These are phyloP conservation scores for Oxytropis ochrocephala DNA, from an alignment of 306 rosid species.

Conservation along the genomic window DNA sequence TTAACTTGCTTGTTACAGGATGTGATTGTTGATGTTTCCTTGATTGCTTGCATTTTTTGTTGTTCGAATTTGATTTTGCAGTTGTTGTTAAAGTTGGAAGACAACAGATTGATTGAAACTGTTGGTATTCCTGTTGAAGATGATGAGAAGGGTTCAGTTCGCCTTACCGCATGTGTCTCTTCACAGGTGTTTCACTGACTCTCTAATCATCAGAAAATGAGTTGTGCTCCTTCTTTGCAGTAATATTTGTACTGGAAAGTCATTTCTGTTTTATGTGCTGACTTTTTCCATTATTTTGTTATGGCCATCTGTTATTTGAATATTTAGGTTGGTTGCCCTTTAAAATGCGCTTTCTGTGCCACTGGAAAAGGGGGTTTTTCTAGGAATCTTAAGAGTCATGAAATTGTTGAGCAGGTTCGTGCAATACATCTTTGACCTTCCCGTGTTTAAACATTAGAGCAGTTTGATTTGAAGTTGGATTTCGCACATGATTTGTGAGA, in stretches of 20 bases:
- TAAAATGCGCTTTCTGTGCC: conserved; percentile 96
- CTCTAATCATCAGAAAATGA: background rate
- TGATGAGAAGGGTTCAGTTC: conserved; percentile 44
- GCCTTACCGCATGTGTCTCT: conserved; percentile 96
- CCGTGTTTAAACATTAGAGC: background rate
- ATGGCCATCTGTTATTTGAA: conserved; percentile 13
- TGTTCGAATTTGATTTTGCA: conserved; percentile 32
- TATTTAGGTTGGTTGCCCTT: conserved; percentile 84
- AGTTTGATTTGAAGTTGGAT: conserved; percentile 18
- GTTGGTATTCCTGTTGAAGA: conserved; percentile 89
- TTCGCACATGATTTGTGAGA: background rate
- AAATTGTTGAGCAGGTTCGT: conserved; percentile 88
- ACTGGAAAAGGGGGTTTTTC: conserved; percentile 97
- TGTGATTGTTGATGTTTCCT: background rate
- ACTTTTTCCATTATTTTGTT: background rate
- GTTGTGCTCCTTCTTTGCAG: conserved; percentile 5
- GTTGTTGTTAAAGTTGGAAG: conserved; percentile 86
- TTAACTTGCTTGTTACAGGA: conserved; percentile 11
- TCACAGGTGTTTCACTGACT: conserved; percentile 62
- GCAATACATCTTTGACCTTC: conserved; percentile 3
- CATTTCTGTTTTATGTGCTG: background rate
- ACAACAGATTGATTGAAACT: conserved; percentile 86
- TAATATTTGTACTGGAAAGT: conserved; percentile 8
- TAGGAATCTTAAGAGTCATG: conserved; percentile 79
- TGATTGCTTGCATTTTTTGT: background rate